Conservation (phyloP, 164 flowering plant genomes). For the Saururus chinensis region DNA sequence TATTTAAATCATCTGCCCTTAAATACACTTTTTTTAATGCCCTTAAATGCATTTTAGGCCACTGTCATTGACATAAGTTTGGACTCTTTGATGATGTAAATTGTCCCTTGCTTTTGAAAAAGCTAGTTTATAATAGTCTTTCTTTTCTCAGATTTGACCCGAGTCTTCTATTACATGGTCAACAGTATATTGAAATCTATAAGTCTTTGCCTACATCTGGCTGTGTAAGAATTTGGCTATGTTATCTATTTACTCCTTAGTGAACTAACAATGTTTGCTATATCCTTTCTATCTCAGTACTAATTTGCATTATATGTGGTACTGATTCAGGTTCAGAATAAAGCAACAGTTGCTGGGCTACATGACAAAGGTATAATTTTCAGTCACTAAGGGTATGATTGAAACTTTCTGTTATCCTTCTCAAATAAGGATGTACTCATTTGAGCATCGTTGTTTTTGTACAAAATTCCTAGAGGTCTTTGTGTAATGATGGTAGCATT, state of each 20-base stretch:
- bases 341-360: conserved; percentile 54
- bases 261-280: not conserved
- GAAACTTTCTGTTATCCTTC: no score
- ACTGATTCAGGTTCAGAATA: conserved; percentile 53
- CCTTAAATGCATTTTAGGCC: not conserved
- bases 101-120: not conserved
- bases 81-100: not conserved
- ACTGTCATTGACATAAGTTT: not conserved
- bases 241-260: not conserved
- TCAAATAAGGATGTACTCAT: no score
- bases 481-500: no score
- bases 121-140: no score
- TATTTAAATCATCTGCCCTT: no score
- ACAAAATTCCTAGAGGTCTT: no score
- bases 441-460: no score
- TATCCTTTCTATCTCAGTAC: not conserved
- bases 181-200: conserved; percentile 81
- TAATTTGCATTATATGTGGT: not conserved
- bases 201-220: conserved; percentile 70
- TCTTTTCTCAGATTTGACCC: conserved; percentile 58
- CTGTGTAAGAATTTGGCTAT: conserved; percentile 40
- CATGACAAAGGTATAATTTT: conserved; percentile 77
- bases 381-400: no score
- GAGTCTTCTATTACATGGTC: conserved; percentile 77
- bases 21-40: no score